A percentile compares a stretch with the other conserved stretches of the same genome.
Conservation (phyloP, 2,329 filamentous ascomycete species). For the Thyridium curvatum region DNA sequence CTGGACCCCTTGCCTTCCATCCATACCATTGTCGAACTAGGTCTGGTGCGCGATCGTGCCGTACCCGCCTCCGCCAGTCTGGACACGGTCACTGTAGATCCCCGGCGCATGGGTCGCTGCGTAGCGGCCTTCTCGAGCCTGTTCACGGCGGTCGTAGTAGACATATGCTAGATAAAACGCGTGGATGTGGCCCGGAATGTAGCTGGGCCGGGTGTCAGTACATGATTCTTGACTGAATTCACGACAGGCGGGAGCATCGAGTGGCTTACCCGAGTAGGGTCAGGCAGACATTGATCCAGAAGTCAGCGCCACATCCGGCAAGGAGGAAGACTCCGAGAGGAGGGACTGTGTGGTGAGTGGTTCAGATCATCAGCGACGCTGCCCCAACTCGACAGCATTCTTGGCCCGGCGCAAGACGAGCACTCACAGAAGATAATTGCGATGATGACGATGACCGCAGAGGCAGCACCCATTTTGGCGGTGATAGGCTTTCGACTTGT, state of each 20-base stretch:
- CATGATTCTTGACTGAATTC: no score
- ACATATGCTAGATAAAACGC: constrained; percentile 80
- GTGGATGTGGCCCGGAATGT: constrained; percentile 71
- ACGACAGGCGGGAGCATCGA: background rate
- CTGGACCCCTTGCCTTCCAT: background rate
- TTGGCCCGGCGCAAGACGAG: background rate
- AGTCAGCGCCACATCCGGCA: constrained; percentile 58
- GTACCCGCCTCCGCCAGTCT: constrained; percentile 64
- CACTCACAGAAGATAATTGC: constrained; percentile 47
- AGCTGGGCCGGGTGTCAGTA: constrained; percentile 32
- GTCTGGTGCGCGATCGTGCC: constrained; percentile 37
- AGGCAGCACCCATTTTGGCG: constrained; percentile 40
- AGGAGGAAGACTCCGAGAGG: constrained; percentile 59
- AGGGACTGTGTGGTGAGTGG: constrained; percentile 43
- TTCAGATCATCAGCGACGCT: background rate
- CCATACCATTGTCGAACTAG: background rate
- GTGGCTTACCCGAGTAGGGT: constrained; percentile 53
- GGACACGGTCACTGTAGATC: constrained; percentile 67
- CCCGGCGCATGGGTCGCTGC: constrained; percentile 54
- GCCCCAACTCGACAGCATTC: no score
- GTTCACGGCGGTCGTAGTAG: constrained; percentile 69
- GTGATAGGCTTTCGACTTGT: no score
- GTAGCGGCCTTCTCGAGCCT: constrained; percentile 50
- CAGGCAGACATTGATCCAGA: constrained; percentile 61
- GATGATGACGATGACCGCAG: constrained; percentile 41